Percentiles rank a stretch among this genome's conserved stretches.
phyloP scores from a whole-genome alignment of 192 early-diverging fungal species.

The Backusella tuberculispora region DNA sequence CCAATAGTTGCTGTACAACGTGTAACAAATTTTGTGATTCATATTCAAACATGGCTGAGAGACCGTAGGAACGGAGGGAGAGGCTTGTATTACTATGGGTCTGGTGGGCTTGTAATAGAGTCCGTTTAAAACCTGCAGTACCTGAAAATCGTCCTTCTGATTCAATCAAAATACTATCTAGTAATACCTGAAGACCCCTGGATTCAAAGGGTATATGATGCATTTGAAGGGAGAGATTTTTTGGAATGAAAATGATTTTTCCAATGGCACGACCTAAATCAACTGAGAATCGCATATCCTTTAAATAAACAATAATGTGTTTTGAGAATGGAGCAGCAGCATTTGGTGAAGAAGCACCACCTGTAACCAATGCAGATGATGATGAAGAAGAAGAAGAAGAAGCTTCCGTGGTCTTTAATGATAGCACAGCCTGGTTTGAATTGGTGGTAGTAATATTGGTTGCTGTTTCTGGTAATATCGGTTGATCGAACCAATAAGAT shows the following conservation, averaged over 20 bases:
- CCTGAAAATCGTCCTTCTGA: conserved; percentile 68
- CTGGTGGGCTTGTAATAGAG: not conserved
- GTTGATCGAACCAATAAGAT: conserved; percentile 67
- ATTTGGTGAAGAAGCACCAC: not conserved
- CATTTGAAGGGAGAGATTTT: conserved; percentile 47
- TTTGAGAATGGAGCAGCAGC: conserved; percentile 49
- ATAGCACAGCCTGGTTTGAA: not conserved
- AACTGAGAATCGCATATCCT: conserved; percentile 52
- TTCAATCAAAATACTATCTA: conserved; percentile 52
- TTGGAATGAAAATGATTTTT: conserved; percentile 53
- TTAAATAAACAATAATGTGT: conserved; percentile 49
- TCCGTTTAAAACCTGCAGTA: conserved; percentile 11
- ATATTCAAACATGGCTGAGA: conserved; percentile 64
- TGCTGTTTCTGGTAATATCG: conserved; percentile 36
- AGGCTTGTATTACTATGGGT: not conserved
- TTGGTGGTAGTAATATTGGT: not conserved
- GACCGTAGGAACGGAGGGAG: conserved; percentile 11
- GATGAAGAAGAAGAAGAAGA: not conserved
- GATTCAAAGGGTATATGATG: conserved; percentile 48
- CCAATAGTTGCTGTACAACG: conserved; percentile 57
- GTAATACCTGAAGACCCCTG: conserved; percentile 41
- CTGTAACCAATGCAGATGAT: not conserved
- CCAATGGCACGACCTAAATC: conserved; percentile 73
- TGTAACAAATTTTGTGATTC: conserved; percentile 78
- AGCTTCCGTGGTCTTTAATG: not conserved